Percentiles rank a stretch among this genome's conserved stretches.
These are phyloP conservation scores for Cinnamomum micranthum DNA, from an alignment of 164 flowering plant genomes.

Conservation along the genomic window DNA sequence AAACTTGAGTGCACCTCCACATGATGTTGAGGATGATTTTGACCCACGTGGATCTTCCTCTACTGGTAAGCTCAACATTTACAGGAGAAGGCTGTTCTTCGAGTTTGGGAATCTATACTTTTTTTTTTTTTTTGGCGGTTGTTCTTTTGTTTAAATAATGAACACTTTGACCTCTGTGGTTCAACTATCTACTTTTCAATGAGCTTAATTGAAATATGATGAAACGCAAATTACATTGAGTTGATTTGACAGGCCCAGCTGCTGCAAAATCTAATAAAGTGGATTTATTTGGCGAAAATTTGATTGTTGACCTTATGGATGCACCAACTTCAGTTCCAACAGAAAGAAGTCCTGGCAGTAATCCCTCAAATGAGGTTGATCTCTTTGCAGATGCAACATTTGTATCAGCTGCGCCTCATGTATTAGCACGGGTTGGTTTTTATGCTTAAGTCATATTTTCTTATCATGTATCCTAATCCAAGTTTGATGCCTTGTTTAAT, in stretches of 20 bases:
- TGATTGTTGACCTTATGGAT: conserved; percentile 69
- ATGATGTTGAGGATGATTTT: conserved; percentile 62
- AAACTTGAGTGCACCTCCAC: conserved; percentile 38
- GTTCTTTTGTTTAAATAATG: background rate
- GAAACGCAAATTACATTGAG: background rate
- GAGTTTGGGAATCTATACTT: no score
- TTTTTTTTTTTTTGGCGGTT: background rate
- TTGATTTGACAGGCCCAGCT: conserved; percentile 45
- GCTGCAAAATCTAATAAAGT: conserved; percentile 46
- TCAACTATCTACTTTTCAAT: background rate
- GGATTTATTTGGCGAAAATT: conserved; percentile 52
- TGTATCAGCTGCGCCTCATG: conserved; percentile 69
- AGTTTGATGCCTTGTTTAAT: background rate
- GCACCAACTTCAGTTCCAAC: conserved; percentile 47
- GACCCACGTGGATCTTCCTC: conserved; percentile 87
- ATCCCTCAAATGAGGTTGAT: conserved; percentile 57
- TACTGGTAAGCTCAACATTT: conserved; percentile 44
- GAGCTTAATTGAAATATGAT: background rate
- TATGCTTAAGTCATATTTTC: conserved; percentile 39
- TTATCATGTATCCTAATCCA: background rate
- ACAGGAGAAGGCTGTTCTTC: background rate
- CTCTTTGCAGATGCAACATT: conserved; percentile 91
- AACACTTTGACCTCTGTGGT: background rate
- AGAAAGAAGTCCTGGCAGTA: conserved; percentile 26
- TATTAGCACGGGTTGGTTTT: conserved; percentile 29